phyloP scores from a whole-genome alignment of 176 grass and related monocot species.

The Rhynchospora pubera region DNA sequence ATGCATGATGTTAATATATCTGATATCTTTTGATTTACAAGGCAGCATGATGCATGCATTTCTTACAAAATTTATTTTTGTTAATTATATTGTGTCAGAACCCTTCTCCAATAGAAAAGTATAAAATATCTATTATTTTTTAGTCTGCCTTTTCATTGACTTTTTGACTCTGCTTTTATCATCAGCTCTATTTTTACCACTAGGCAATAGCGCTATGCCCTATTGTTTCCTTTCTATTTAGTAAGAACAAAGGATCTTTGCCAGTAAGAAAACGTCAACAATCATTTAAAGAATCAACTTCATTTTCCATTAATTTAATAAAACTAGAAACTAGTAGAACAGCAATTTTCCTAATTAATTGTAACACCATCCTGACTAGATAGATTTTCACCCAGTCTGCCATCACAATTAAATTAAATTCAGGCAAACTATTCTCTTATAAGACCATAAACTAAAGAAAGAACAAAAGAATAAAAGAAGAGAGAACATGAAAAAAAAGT shows the following conservation, averaged over 20 bases:
- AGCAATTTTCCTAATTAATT: background rate
- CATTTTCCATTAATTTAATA: background rate
- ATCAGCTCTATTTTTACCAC: too few species aligned
- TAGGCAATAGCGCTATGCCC: too few species aligned
- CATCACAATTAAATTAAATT: slow-evolving; percentile 1
- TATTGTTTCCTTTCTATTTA: too few species aligned
- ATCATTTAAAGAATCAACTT: background rate
- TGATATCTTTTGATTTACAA: background rate
- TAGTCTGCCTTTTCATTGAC: too few species aligned
- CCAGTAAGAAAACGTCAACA: background rate
- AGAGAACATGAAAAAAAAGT: background rate
- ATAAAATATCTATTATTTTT: too few species aligned
- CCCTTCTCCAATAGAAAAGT: too few species aligned
- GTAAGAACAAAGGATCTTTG: too few species aligned
- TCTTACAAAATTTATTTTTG: too few species aligned
- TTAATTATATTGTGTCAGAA: too few species aligned
- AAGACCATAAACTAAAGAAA: slow-evolving; percentile 9
- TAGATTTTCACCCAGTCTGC: background rate
- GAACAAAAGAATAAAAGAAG: slow-evolving; percentile 22
- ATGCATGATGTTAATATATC: background rate
- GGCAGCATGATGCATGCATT: too few species aligned
- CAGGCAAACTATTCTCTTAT: background rate
- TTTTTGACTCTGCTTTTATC: too few species aligned
- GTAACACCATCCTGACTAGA: background rate
- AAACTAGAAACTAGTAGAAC: background rate